Percentiles rank a stretch among this genome's conserved stretches.
These are phyloP conservation scores for Vitis cinerea DNA, from an alignment of 164 flowering plant genomes.

Conservation along the genomic window DNA sequence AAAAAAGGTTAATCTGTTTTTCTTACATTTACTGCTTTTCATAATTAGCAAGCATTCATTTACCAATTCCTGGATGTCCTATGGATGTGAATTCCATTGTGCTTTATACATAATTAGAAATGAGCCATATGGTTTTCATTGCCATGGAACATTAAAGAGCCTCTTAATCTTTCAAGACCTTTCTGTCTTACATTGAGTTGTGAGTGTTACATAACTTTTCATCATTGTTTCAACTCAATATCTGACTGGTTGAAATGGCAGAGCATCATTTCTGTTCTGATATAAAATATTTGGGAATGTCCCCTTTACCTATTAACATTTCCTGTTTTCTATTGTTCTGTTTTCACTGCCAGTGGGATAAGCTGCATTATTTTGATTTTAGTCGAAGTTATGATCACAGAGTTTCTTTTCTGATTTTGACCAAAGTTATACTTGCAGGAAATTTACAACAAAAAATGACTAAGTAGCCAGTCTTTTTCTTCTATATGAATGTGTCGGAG, in stretches of 20 bases:
- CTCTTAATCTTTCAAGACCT: neutral
- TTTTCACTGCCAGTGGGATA: neutral
- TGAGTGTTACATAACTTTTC: neutral
- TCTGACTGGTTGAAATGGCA: neutral
- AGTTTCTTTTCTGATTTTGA: neutral
- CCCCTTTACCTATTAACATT: no score
- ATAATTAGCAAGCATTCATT: conserved; percentile 1
- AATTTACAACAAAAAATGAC: neutral
- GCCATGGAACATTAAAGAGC: neutral
- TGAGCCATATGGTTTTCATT: neutral
- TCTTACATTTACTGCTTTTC: neutral
- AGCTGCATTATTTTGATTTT: neutral
- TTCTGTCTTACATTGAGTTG: neutral
- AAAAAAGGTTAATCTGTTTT: conserved; percentile 49
- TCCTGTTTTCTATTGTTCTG: no score
- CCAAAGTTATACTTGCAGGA: neutral
- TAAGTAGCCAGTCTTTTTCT: neutral
- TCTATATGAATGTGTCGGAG: no score
- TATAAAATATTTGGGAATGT: no score
- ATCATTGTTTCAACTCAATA: neutral
- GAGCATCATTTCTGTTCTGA: neutral
- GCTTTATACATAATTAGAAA: neutral
- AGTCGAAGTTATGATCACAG: neutral
- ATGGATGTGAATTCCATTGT: neutral
- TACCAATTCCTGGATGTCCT: neutral